phyloP scores from a whole-genome alignment of 2,329 filamentous ascomycete species.

The Cladophialophora chaetospira region DNA sequence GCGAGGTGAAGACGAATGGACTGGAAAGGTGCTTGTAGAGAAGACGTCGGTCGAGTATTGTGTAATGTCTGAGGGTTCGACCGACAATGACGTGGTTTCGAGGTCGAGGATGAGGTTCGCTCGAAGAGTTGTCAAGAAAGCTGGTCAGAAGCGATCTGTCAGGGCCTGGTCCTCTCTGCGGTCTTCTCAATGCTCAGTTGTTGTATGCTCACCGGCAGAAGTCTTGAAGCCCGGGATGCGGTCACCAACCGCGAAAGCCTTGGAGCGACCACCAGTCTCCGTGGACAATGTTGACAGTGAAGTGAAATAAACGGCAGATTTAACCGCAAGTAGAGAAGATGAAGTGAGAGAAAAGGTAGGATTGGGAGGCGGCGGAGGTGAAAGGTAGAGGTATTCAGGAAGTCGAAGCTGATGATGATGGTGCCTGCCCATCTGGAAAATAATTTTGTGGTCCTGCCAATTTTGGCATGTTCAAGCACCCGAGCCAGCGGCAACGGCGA shows the following conservation, averaged over 20 bases:
- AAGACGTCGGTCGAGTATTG: slow-evolving; percentile 49
- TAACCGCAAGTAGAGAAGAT: slow-evolving; percentile 28
- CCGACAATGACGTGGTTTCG: slow-evolving; percentile 62
- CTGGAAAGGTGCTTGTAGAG: slow-evolving; percentile 43
- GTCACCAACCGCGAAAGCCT: slow-evolving; percentile 34
- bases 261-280: slow-evolving; percentile 27
- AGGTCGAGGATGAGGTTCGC: slow-evolving; percentile 73
- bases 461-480: slow-evolving; percentile 22
- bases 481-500: slow-evolving; percentile 10
- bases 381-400: slow-evolving; percentile 33
- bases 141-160: slow-evolving; percentile 47
- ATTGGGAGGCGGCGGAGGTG: slow-evolving; percentile 25
- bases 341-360: slow-evolving; percentile 21
- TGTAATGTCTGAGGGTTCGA: slow-evolving; percentile 64
- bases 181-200: background rate
- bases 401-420: slow-evolving; percentile 30
- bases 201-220: slow-evolving; percentile 36
- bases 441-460: slow-evolving; percentile 13
- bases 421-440: slow-evolving; percentile 30
- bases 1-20: slow-evolving; percentile 42
- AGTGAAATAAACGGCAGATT: slow-evolving; percentile 20
- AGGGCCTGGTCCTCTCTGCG: background rate
- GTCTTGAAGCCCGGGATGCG: slow-evolving; percentile 38
- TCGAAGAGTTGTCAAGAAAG: slow-evolving; percentile 79
- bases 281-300: slow-evolving; percentile 21